A percentile compares a stretch with the other conserved stretches of the same genome.
phyloP scores from a whole-genome alignment of 169 alveolate genomes.

The Plasmodium vinckei region DNA sequence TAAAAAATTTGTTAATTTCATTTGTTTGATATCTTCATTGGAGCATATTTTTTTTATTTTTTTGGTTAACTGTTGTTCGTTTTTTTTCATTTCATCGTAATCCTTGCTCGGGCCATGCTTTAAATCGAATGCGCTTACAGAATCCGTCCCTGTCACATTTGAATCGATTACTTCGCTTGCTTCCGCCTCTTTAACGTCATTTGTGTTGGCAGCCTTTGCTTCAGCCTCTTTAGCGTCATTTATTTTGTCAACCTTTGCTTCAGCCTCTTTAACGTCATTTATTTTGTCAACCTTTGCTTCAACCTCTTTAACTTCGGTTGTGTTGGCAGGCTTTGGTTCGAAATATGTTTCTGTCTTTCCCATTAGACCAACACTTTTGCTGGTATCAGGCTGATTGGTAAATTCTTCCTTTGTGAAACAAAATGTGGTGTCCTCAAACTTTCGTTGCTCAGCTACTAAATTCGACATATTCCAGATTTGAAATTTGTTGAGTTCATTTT shows the following conservation, averaged over 20 bases:
- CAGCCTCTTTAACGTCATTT: not conserved
- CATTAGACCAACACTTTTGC: not conserved
- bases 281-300: not conserved
- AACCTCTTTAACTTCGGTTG: not conserved
- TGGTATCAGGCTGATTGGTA: not conserved
- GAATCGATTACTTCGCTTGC: not conserved
- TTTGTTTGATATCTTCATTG: slow-evolving; percentile 31
- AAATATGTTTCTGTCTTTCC: not conserved
- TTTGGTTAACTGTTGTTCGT: slow-evolving; percentile 23
- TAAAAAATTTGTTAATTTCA: slow-evolving; percentile 59
- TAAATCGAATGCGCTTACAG: not conserved
- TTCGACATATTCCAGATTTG: slow-evolving; percentile 65
- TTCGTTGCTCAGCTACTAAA: slow-evolving; percentile 9
- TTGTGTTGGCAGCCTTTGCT: not conserved
- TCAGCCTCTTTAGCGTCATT: not conserved
- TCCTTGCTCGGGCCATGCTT: not conserved
- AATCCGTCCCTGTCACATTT: not conserved
- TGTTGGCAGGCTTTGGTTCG: not conserved
- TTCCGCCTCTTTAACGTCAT: not conserved
- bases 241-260: not conserved
- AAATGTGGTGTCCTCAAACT: slow-evolving; percentile 18
- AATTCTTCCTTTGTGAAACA: slow-evolving; percentile 20
- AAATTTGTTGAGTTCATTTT: slow-evolving; percentile 54
- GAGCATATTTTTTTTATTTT: slow-evolving; percentile 48
- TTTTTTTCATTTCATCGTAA: slow-evolving; percentile 17